These are phyloP conservation scores for Fusarium sp. DNA, from an alignment of 2,329 filamentous ascomycete species.

Conservation along the genomic window DNA sequence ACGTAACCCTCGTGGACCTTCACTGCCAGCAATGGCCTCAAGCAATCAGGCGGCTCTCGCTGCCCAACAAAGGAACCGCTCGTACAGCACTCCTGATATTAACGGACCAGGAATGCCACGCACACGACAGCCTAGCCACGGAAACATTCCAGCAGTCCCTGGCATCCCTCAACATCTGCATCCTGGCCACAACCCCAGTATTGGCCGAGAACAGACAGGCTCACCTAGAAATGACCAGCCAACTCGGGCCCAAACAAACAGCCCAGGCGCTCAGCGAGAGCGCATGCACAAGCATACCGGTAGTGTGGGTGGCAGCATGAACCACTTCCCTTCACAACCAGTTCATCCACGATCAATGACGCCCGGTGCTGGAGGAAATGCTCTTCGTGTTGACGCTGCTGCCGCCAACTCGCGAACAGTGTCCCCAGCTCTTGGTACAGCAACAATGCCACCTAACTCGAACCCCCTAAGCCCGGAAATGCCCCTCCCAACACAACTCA, in stretches of 20 bases:
- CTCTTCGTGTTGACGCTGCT: constrained; percentile 53
- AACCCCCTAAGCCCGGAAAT: constrained; percentile 59
- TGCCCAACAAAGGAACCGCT: constrained; percentile 79
- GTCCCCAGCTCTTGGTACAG: constrained; percentile 58
- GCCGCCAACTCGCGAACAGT: constrained; percentile 56
- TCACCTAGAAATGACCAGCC: constrained; percentile 79
- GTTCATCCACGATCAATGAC: constrained; percentile 61
- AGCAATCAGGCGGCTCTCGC: constrained; percentile 62
- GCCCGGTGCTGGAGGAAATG: constrained; percentile 50
- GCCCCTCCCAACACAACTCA: constrained; percentile 78
- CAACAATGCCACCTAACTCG: constrained; percentile 38
- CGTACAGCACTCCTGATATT: constrained; percentile 95
- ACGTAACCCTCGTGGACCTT: constrained; percentile 79
- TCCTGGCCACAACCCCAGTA: constrained; percentile 67
- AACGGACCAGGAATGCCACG: constrained; percentile 73
- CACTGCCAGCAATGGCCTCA: constrained; percentile 76
- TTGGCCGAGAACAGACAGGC: constrained; percentile 83
- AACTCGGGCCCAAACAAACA: constrained; percentile 75
- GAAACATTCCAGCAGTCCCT: constrained; percentile 74
- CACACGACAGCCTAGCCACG: constrained; percentile 64
- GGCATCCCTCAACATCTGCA: constrained; percentile 79
- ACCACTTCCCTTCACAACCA: constrained; percentile 66
- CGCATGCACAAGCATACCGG: constrained; percentile 61
- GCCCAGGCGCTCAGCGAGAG: constrained; percentile 74
- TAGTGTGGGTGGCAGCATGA: constrained; percentile 63